Base-by-base conservation (phyloP, 768 basidiomycete genomes). In the Russula abietina region DNA sequence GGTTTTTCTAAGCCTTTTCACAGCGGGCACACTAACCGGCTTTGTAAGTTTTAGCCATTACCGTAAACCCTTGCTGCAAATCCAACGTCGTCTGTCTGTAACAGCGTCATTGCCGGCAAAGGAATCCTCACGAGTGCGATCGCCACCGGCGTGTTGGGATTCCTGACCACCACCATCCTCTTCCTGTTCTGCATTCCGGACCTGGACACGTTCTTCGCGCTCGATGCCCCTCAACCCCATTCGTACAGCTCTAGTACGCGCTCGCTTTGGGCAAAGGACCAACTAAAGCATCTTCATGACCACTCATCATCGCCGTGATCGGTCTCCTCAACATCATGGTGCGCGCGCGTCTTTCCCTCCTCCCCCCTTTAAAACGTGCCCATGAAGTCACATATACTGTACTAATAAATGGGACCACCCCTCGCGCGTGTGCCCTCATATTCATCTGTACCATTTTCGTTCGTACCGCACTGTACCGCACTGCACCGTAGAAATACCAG, bases 241-340 rank as follows among this genome's bases (percentile, higher is more conserved):
- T 95, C 67, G 93, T 95, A 14, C 88, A 87, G 68, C 79, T 97
- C 14, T 96, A n/a, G n/a, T n/a, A 94, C 71, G 86, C 86, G 1
- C 74, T 92, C 58, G 91, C 94, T 0, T 74, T 96, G 4, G 93
- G 93, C 8, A 86, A 81, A 70, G 85, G 84, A 14, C 85, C 84
- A 0, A n/a, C n/a, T n/a, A n/a, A n/a, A 88, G 89, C 68, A 78
- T 91, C 45, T 88, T 97, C 71, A 94, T 96, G 93, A 93, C 91
- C 6, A n/a, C n/a, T n/a, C n/a, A 74, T 85, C 53, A 80, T 97
- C 52, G 92, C 94, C 2, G 81, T 84, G 39, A 60, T 95, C 36
- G 93, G 94, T n/a, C 80, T 96, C n/a, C n/a, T n/a, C n/a, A n/a
- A n/a, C 26, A 86, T 94, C 59, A 76, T 96, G 75, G 91, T 92